Evolutionary conservation across 2,329 filamentous ascomycete genomes (phyloP).

Genomic region (Fusarium pilosicola): DNA sequence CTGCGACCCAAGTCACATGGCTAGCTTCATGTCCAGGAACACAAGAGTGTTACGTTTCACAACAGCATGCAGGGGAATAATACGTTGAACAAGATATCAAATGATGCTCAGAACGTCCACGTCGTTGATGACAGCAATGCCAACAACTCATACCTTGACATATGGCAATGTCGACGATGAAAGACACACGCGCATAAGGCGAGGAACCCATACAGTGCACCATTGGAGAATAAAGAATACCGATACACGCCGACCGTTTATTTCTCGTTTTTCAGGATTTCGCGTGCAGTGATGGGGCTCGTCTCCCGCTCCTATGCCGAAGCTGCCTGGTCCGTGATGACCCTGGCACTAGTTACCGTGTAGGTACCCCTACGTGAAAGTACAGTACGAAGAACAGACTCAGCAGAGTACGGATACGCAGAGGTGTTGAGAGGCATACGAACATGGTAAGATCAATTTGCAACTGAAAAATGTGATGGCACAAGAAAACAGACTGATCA

Average conservation of each 20-base stretch:
- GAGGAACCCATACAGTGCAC: constrained; percentile 21
- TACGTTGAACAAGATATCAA: constrained; percentile 25
- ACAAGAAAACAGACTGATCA: constrained; percentile 20
- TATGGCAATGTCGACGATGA: constrained; percentile 14
- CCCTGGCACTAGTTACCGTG: constrained; percentile 20
- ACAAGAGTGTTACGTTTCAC: constrained; percentile 22
- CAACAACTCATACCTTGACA: constrained; percentile 21
- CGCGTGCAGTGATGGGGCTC: constrained; percentile 29
- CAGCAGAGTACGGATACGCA: constrained; percentile 17
- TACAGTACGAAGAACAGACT: constrained; percentile 1
- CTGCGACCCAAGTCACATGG: constrained; percentile 33
- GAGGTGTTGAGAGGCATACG: not conserved
- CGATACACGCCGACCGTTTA: constrained; percentile 2
- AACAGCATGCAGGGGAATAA: constrained; percentile 28
- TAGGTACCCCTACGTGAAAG: not conserved
- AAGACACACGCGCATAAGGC: constrained; percentile 8
- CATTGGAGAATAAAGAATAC: constrained; percentile 2
- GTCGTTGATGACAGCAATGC: constrained; percentile 25
- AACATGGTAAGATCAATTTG: not conserved
- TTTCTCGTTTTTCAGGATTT: constrained; percentile 13
- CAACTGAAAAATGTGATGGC: constrained; percentile 18
- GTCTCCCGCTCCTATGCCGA: constrained; percentile 26
- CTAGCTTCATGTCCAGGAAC: constrained; percentile 22
- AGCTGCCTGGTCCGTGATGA: constrained; percentile 32
- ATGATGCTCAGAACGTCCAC: constrained; percentile 20